Percentiles rank a stretch among this genome's conserved stretches.
Conservation (phyloP, 2,329 filamentous ascomycete genomes). For the Botrytis byssoidea region DNA sequence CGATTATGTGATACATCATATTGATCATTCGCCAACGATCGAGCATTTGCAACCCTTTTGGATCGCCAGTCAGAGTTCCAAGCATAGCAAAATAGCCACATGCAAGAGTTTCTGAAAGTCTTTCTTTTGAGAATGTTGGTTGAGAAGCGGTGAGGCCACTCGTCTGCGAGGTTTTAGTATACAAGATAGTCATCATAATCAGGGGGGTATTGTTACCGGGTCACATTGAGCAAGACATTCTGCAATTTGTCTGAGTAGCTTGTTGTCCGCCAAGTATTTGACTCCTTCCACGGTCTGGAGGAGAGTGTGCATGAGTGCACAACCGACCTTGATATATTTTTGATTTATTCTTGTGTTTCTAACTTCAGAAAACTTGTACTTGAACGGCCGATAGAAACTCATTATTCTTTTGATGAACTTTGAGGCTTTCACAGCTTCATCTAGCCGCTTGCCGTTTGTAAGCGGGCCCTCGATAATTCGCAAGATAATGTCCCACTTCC, state of each 20-base stretch:
- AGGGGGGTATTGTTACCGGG: slow-evolving; percentile 54
- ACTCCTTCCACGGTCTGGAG: slow-evolving; percentile 83
- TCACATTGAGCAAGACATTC: slow-evolving; percentile 96
- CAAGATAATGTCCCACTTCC: slow-evolving; percentile 94
- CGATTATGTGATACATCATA: slow-evolving; percentile 99
- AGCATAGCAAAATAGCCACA: slow-evolving; percentile 93
- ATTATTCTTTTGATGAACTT: slow-evolving; percentile 95
- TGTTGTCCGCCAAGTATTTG: slow-evolving; percentile 85
- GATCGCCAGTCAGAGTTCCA: slow-evolving; percentile 79
- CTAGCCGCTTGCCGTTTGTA: slow-evolving; percentile 84
- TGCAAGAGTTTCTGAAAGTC: slow-evolving; percentile 82
- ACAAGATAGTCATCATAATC: background rate
- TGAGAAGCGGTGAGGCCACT: slow-evolving; percentile 76
- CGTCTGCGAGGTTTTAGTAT: slow-evolving; percentile 46
- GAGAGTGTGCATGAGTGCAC: slow-evolving; percentile 80
- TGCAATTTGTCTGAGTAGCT: slow-evolving; percentile 87
- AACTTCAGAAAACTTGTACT: slow-evolving; percentile 88
- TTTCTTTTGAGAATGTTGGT: slow-evolving; percentile 83
- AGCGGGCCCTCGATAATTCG: slow-evolving; percentile 90
- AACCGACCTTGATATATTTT: slow-evolving; percentile 88
- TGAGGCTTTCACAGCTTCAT: slow-evolving; percentile 90
- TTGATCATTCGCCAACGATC: slow-evolving; percentile 98
- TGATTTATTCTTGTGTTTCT: slow-evolving; percentile 91
- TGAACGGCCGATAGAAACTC: slow-evolving; percentile 95
- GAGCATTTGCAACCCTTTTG: slow-evolving; percentile 81